Conservation (phyloP, 2,329 filamentous ascomycete species). For the Albifimbria verrucaria region DNA sequence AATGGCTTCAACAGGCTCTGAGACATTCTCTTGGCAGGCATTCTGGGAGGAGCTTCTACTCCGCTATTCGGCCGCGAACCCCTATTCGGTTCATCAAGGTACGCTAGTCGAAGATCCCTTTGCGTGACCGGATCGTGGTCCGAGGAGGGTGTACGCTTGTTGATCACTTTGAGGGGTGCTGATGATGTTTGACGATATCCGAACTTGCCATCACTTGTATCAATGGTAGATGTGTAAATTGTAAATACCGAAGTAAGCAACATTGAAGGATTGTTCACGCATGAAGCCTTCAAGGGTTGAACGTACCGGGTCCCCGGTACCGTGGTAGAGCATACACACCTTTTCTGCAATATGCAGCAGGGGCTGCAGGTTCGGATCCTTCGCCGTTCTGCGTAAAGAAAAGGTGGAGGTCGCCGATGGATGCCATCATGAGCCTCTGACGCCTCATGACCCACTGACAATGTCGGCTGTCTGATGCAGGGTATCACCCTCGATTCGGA, state of each 20-base stretch:
- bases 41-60: neutral
- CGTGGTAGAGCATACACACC: neutral
- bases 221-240: neutral
- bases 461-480: neutral
- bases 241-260: neutral
- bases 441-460: neutral
- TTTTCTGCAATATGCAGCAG: neutral
- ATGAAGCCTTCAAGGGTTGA: neutral
- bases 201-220: neutral
- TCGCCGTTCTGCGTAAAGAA: neutral
- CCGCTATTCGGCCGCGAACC: neutral
- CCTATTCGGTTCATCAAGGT: neutral
- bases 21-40: neutral
- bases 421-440: neutral
- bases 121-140: neutral
- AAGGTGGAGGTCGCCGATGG: neutral
- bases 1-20: neutral
- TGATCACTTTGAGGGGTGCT: too few species aligned
- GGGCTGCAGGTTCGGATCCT: neutral
- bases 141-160: neutral
- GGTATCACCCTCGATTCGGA: too few species aligned
- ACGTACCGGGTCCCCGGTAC: neutral
- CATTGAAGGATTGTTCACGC: neutral
- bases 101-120: neutral
- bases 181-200: neutral